A percentile compares a stretch with the other conserved stretches of the same genome.
Evolutionary conservation across 2,329 filamentous ascomycete species (phyloP).

Genomic region (Botryotinia convoluta): DNA sequence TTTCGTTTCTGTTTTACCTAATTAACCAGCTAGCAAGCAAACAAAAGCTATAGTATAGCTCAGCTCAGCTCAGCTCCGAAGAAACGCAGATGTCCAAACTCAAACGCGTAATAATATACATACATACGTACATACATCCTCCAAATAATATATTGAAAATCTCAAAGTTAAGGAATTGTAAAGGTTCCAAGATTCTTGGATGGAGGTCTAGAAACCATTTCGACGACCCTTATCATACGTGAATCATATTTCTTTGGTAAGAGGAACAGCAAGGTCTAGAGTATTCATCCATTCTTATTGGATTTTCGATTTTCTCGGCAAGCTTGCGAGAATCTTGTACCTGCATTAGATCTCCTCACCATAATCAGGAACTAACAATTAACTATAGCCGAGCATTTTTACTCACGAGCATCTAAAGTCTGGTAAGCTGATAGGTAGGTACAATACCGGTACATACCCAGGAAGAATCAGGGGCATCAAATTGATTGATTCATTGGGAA

Average conservation of each 20-base stretch:
- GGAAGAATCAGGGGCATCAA: neutral
- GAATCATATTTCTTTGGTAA: neutral
- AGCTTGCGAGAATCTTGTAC: neutral
- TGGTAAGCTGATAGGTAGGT: neutral
- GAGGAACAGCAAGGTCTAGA: neutral
- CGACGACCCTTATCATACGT: neutral
- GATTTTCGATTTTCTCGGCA: neutral
- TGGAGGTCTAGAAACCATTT: neutral
- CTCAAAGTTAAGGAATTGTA: too few relatives aligned
- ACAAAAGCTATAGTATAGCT: neutral
- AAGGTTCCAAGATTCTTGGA: neutral
- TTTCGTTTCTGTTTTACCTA: neutral
- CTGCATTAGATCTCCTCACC: slow-evolving; percentile 8
- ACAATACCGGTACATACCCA: neutral
- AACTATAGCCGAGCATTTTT: neutral
- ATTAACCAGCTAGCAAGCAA: neutral
- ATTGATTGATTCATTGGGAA: neutral
- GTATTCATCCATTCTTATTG: neutral
- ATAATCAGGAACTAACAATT: neutral
- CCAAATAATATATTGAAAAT: neutral
- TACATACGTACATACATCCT: neutral
- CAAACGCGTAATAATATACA: neutral
- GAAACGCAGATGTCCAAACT: neutral
- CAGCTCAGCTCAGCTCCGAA: neutral
- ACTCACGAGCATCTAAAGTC: neutral